These are phyloP conservation scores for Ajuga reptans DNA, from an alignment of 305 asterid species.

Conservation along the genomic window DNA sequence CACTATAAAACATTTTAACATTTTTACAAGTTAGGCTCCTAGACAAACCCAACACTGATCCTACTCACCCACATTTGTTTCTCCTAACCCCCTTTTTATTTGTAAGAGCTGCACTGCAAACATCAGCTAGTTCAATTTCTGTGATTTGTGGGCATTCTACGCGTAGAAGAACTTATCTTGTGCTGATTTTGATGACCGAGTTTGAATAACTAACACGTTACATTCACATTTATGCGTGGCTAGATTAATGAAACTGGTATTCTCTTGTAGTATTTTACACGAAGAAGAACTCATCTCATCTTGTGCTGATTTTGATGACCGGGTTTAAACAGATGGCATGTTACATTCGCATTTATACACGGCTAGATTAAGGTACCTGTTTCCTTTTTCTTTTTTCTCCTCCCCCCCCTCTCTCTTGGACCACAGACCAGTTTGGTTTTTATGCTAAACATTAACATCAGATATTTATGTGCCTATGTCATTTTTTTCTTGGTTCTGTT, in stretches of 20 bases:
- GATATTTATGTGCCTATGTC: background rate
- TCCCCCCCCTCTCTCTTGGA: no score
- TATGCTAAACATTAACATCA: slow-evolving; percentile 17
- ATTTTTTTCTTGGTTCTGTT: background rate
- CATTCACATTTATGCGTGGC: background rate
- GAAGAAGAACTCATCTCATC: no score
- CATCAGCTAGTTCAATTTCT: background rate
- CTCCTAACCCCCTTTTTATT: background rate
- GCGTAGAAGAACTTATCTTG: background rate
- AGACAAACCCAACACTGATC: slow-evolving; percentile 13
- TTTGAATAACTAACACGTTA: background rate
- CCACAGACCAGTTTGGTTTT: slow-evolving; percentile 3
- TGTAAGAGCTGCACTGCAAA: background rate
- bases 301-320: background rate
- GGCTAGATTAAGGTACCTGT: no score
- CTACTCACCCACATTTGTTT: background rate
- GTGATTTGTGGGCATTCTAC: background rate
- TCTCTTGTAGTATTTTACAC: no score
- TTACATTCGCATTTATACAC: background rate
- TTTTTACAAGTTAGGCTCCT: slow-evolving; percentile 13
- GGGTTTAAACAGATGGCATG: background rate
- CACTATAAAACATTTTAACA: slow-evolving; percentile 5
- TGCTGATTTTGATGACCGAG: background rate
- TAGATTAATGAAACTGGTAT: no score
- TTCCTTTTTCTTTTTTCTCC: no score